These are phyloP conservation scores for Chlorophyllum brunneum DNA, from an alignment of 768 basidiomycete genomes.

Conservation along the genomic window DNA sequence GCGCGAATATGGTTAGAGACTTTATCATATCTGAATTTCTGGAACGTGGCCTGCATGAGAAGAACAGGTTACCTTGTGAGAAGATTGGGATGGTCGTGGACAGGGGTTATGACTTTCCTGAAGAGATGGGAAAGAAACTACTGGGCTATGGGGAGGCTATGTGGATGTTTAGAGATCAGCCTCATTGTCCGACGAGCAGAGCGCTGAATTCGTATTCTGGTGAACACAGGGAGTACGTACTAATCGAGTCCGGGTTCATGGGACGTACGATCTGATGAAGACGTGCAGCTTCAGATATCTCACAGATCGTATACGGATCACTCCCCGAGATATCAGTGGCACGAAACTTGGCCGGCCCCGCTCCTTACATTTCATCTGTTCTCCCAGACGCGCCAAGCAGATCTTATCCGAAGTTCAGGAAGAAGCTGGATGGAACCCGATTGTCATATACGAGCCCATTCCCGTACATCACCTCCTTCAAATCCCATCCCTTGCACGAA, in stretches of 20 bases:
- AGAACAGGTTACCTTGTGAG: constrained; percentile 56
- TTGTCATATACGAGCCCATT: constrained; percentile 80
- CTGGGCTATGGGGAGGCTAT: constrained; percentile 64
- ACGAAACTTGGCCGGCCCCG: constrained; percentile 49
- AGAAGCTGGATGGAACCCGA: constrained; percentile 57
- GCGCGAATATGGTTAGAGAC: constrained; percentile 69
- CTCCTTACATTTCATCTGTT: constrained; percentile 81
- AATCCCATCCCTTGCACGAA: background rate
- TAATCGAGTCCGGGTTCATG: constrained; percentile 2
- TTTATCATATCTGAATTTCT: background rate
- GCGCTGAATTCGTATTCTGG: constrained; percentile 74
- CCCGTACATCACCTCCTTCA: constrained; percentile 49
- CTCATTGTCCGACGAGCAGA: constrained; percentile 56
- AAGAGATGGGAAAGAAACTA: constrained; percentile 48
- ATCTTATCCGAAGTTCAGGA: constrained; percentile 63
- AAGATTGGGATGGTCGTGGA: constrained; percentile 83
- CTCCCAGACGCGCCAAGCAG: constrained; percentile 62
- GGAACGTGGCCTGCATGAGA: background rate
- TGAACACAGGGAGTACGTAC: constrained; percentile 66
- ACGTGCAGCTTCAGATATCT: constrained; percentile 69
- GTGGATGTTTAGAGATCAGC: constrained; percentile 72
- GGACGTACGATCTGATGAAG: constrained; percentile 1
- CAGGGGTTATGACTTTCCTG: constrained; percentile 73
- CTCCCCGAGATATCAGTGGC: constrained; percentile 59
- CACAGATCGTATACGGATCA: constrained; percentile 66